These are phyloP conservation scores for Spathaspora sp. DNA, from an alignment of 805 yeast species.

Conservation along the genomic window DNA sequence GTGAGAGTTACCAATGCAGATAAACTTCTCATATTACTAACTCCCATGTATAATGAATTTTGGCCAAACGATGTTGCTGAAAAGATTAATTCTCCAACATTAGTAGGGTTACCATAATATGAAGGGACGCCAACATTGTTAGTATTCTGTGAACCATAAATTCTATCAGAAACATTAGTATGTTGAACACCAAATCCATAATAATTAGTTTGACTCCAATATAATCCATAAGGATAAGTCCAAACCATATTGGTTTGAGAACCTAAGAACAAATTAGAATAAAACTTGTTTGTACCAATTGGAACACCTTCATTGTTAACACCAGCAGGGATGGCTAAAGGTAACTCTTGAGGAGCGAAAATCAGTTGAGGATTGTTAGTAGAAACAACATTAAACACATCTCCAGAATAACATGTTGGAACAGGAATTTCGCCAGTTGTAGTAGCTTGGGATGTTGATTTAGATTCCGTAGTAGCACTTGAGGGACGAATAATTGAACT, in stretches of 20 bases:
- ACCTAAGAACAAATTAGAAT: slow-evolving; percentile 58
- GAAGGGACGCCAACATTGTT: slow-evolving; percentile 36
- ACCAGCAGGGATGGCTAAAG: slow-evolving; percentile 44
- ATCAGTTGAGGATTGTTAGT: slow-evolving; percentile 28
- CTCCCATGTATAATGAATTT: slow-evolving; percentile 29
- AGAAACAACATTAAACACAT: slow-evolving; percentile 48
- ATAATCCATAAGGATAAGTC: slow-evolving; percentile 65
- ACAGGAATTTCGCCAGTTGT: slow-evolving; percentile 1
- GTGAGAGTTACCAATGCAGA: slow-evolving; percentile 44
- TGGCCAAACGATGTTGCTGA: slow-evolving; percentile 48
- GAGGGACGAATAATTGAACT: too few relatives aligned
- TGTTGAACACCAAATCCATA: slow-evolving; percentile 65
- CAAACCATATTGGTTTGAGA: slow-evolving; percentile 52
- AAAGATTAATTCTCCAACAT: slow-evolving; percentile 51
- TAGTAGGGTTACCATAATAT: slow-evolving; percentile 55
- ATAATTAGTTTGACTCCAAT: slow-evolving; percentile 42
- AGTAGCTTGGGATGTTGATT: slow-evolving; percentile 2
- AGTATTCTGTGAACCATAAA: slow-evolving; percentile 48
- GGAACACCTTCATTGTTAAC: slow-evolving; percentile 41
- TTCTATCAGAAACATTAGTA: slow-evolving; percentile 41
- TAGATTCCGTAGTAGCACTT: too few relatives aligned
- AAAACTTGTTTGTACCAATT: slow-evolving; percentile 74
- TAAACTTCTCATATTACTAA: slow-evolving; percentile 46
- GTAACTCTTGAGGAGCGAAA: slow-evolving; percentile 44
- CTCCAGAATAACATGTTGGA: slow-evolving; percentile 21